Percentiles rank a stretch among this genome's conserved stretches.
These are phyloP conservation scores for Barnettozyma botsteinii DNA, from an alignment of 805 yeast genomes.

Conservation along the genomic window DNA sequence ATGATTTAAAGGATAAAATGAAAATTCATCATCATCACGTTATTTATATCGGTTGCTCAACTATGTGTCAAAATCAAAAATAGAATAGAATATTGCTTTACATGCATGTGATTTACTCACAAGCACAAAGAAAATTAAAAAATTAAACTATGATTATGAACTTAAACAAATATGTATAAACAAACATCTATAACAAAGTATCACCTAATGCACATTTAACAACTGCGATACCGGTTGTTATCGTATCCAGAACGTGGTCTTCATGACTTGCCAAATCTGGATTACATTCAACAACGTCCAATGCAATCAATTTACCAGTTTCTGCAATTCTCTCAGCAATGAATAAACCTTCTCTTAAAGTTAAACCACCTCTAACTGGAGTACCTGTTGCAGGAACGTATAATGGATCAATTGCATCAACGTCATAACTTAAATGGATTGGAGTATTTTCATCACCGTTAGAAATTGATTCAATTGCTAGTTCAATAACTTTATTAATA, in stretches of 20 bases:
- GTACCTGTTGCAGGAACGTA: constrained; percentile 98
- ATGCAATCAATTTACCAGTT: constrained; percentile 79
- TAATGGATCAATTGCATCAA: constrained; percentile 93
- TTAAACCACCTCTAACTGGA: constrained; percentile 93
- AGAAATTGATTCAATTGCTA: constrained; percentile 69
- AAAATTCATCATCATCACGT: too few relatives aligned
- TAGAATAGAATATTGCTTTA: too few relatives aligned
- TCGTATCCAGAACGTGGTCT: constrained; percentile 73
- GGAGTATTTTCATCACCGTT: constrained; percentile 62
- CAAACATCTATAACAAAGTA: constrained; percentile 54
- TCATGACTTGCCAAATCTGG: constrained; percentile 82
- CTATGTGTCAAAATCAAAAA: too few relatives aligned
- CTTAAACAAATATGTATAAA: constrained; percentile 18
- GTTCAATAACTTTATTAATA: constrained; percentile 81
- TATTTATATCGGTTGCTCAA: too few relatives aligned
- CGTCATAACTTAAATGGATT: constrained; percentile 88
- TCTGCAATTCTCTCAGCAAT: constrained; percentile 88
- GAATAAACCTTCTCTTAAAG: constrained; percentile 90
- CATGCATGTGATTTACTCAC: too few relatives aligned
- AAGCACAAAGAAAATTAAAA: too few relatives aligned
- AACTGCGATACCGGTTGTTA: constrained; percentile 83
- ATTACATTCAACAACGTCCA: constrained; percentile 92
- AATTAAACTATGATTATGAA: constrained; percentile 11
- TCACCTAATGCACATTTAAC: constrained; percentile 95
- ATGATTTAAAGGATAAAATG: too few relatives aligned